A percentile compares a stretch with the other conserved stretches of the same genome.
Conservation (phyloP, 192 early-diverging fungal genomes). For the Linnemannia exigua region DNA sequence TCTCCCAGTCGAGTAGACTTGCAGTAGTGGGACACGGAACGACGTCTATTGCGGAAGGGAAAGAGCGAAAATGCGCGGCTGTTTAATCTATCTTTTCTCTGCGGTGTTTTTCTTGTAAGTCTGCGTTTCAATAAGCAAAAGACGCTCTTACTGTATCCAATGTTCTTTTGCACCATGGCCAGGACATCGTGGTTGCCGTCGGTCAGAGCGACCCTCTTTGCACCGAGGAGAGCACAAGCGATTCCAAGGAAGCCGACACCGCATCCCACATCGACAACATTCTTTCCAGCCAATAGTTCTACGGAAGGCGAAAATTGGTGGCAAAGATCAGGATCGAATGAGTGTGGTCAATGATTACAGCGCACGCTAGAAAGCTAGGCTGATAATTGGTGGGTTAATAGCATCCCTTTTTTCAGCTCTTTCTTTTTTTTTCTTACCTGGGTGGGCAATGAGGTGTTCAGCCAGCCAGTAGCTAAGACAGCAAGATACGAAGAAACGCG, state of each 20-base stretch:
- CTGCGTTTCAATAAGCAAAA: not conserved
- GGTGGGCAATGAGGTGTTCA: conserved; percentile 42
- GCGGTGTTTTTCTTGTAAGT: no score
- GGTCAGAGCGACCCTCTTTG: conserved; percentile 43
- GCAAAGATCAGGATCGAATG: not conserved
- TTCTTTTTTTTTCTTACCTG: conserved; percentile 16
- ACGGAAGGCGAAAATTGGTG: not conserved
- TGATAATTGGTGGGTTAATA: no score
- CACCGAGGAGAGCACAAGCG: conserved; percentile 34
- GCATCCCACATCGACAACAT: conserved; percentile 52
- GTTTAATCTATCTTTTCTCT: not conserved
- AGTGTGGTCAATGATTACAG: not conserved
- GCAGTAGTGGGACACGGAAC: conserved; percentile 29
- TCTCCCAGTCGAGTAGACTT: conserved; percentile 51
- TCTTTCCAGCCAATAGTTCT: conserved; percentile 38
- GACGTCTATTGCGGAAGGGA: conserved; percentile 3
- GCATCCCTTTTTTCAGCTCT: no score
- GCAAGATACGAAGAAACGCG: not conserved
- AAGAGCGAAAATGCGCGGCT: no score
- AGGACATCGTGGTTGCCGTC: conserved; percentile 49
- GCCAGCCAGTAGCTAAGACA: conserved; percentile 47
- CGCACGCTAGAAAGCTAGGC: no score
- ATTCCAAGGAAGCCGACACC: conserved; percentile 52
- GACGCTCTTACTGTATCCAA: conserved; percentile 39
- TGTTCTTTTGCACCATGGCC: conserved; percentile 38